Conservation (phyloP, 2,329 filamentous ascomycete genomes). For the Berkeleyomyces basicola region DNA sequence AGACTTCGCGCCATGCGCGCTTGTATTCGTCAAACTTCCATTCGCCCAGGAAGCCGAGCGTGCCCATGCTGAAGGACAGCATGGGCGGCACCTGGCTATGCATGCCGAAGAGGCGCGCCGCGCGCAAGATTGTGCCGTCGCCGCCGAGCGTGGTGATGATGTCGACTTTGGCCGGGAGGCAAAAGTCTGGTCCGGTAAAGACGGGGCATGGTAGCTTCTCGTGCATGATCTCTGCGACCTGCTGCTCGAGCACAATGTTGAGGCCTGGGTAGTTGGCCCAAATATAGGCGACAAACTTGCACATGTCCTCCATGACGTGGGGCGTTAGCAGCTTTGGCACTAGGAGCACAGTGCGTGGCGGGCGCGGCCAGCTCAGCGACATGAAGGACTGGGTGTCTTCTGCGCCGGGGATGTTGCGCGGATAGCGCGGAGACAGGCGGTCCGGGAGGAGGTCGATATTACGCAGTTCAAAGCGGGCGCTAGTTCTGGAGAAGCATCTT, state of each 20-base stretch:
- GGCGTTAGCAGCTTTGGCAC: constrained; percentile 42
- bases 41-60: constrained; percentile 83
- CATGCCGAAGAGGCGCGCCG: constrained; percentile 59
- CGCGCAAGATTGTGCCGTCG: constrained; percentile 78
- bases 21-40: constrained; percentile 95
- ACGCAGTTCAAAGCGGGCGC: constrained; percentile 29
- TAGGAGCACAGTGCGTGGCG: constrained; percentile 39
- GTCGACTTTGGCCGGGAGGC: constrained; percentile 66
- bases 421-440: constrained; percentile 44
- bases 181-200: constrained; percentile 38
- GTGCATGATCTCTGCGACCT: constrained; percentile 57
- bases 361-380: constrained; percentile 36
- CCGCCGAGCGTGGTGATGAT: constrained; percentile 81
- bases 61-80: constrained; percentile 92
- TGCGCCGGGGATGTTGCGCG: constrained; percentile 29
- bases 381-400: constrained; percentile 31
- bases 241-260: constrained; percentile 67
- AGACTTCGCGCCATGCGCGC: constrained; percentile 78
- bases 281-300: constrained; percentile 52
- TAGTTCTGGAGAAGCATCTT: constrained; percentile 34
- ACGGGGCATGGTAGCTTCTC: constrained; percentile 55
- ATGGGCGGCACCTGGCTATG: constrained; percentile 73
- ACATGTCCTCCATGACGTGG: constrained; percentile 33
- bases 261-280: constrained; percentile 63
- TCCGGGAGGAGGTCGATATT: constrained; percentile 33